Conservation (phyloP, 805 yeast genomes). For the Pichia kluyveri region DNA sequence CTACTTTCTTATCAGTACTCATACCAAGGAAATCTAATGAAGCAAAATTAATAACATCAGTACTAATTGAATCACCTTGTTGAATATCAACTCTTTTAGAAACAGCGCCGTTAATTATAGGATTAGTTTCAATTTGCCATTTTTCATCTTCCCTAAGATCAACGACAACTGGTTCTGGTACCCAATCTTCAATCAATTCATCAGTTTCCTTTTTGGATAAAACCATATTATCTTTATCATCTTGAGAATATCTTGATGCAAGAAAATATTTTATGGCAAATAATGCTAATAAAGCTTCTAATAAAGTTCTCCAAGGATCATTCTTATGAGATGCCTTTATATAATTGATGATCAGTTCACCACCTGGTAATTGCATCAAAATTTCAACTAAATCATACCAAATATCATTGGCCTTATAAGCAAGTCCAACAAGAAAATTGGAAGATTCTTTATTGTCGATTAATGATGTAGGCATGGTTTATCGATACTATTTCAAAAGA, state of each 20-base stretch:
- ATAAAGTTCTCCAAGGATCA: conserved; percentile 83
- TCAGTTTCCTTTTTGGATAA: conserved; percentile 60
- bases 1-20: conserved; percentile 38
- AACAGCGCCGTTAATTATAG: conserved; percentile 51
- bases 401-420: conserved; percentile 18
- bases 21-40: conserved; percentile 65
- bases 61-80: conserved; percentile 16
- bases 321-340: conserved; percentile 80
- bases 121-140: conserved; percentile 59
- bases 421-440: conserved; percentile 19
- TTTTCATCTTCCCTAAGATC: conserved; percentile 40
- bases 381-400: conserved; percentile 18
- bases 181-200: conserved; percentile 84
- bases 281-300: conserved; percentile 67
- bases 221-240: conserved; percentile 60
- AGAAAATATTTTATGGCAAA: conserved; percentile 80
- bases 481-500: too few species aligned
- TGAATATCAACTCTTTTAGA: conserved; percentile 24
- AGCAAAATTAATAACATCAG: conserved; percentile 52
- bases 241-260: conserved; percentile 67
- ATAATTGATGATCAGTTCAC: conserved; percentile 53
- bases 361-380: conserved; percentile 41
- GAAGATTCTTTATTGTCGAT: conserved; percentile 12
- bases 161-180: conserved; percentile 73
- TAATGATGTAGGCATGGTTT: neutral